Conservation (phyloP, 2,329 filamentous ascomycete species). For the Monilinia polystroma region DNA sequence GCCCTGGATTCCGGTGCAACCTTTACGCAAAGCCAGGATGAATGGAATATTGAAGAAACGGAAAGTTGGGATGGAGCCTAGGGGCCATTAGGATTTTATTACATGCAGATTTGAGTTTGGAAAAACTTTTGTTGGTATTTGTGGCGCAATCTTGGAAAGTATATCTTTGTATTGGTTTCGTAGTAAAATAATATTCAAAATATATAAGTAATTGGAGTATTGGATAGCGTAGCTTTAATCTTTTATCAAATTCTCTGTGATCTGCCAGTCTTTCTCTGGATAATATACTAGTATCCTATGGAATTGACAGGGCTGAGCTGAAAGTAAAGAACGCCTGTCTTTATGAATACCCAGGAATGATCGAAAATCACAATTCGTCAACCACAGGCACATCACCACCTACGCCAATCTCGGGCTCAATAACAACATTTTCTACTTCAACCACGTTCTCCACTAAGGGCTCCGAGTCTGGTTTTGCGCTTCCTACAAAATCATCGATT, state of each 20-base stretch:
- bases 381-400: conserved; percentile 11
- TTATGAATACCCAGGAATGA: neutral
- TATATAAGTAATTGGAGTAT: neutral
- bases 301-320: neutral
- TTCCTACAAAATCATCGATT: conserved; percentile 55
- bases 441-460: neutral
- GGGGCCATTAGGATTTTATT: neutral
- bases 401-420: neutral
- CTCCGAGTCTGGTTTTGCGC: conserved; percentile 18
- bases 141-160: neutral
- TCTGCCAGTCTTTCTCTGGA: neutral
- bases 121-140: neutral
- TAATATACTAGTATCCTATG: neutral
- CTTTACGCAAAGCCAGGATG: no score
- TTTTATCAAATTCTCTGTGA: neutral
- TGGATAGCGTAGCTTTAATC: neutral
- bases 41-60: neutral
- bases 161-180: neutral
- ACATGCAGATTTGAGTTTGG: neutral
- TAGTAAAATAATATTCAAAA: neutral
- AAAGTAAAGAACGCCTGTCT: neutral
- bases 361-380: conserved; percentile 10
- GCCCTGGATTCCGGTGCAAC: neutral
- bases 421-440: neutral
- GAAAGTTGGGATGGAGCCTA: neutral